These are phyloP conservation scores for Cyberlindnera japonica DNA, from an alignment of 805 yeast genomes.

Conservation along the genomic window DNA sequence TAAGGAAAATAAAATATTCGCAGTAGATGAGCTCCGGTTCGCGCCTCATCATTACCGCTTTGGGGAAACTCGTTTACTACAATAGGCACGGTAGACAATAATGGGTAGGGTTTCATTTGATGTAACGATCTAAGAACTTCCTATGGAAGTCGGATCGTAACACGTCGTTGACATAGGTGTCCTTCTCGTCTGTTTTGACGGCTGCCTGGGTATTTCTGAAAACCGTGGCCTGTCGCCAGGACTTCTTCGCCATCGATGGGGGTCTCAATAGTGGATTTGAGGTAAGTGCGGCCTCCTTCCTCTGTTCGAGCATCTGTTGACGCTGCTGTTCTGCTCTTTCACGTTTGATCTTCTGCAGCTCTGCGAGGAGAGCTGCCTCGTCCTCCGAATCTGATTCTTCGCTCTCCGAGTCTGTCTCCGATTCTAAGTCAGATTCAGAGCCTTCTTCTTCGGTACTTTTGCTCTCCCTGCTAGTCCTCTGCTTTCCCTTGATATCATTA, in stretches of 20 bases:
- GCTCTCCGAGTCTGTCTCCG: conserved; percentile 18
- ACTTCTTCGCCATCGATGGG: conserved; percentile 16
- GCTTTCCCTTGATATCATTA: conserved; percentile 37
- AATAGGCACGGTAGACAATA: no score
- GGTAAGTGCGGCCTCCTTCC: conserved; percentile 21
- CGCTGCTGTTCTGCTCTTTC: conserved; percentile 30
- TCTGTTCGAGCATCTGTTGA: conserved; percentile 27
- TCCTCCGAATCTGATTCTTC: conserved; percentile 34
- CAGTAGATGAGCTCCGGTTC: no score
- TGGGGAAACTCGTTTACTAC: no score
- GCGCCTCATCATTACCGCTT: no score
- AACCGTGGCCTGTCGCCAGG: conserved; percentile 35
- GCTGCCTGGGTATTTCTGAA: conserved; percentile 26
- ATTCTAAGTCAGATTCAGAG: conserved; percentile 32
- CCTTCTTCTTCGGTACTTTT: not conserved
- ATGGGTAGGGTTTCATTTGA: no score
- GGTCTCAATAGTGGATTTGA: conserved; percentile 28
- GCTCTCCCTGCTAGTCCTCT: no score
- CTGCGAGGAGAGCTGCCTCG: conserved; percentile 41
- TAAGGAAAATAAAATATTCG: no score
- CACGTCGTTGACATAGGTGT: conserved; percentile 30
- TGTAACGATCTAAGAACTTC: conserved; percentile 22
- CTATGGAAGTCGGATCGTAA: conserved; percentile 23
- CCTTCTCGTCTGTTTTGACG: conserved; percentile 26
- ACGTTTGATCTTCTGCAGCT: conserved; percentile 36